phyloP scores from a whole-genome alignment of 306 rosid species.

The Dryas drummondii region DNA sequence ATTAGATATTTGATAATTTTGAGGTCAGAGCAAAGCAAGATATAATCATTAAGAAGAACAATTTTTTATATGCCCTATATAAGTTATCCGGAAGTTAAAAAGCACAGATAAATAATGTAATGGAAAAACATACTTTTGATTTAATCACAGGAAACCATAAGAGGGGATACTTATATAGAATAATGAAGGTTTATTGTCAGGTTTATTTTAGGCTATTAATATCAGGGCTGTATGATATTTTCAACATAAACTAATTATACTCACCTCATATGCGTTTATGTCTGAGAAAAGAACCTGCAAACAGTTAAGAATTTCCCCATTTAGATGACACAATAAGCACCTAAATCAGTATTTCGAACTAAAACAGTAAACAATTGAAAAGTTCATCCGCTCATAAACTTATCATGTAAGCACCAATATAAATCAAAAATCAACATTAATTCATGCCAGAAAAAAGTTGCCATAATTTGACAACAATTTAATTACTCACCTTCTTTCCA shows the following conservation, averaged over 20 bases:
- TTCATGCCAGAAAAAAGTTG: not conserved
- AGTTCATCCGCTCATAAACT: not conserved
- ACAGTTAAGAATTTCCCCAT: slow-evolving; percentile 9
- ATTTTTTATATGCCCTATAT: not conserved
- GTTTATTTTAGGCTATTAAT: not conserved
- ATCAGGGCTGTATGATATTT: slow-evolving; percentile 4
- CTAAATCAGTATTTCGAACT: not conserved
- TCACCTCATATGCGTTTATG: slow-evolving; percentile 84
- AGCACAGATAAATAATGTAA: not conserved
- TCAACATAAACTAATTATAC: slow-evolving; percentile 7
- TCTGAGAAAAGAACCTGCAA: slow-evolving; percentile 92
- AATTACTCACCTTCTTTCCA: slow-evolving; percentile 65
- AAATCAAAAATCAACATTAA: not conserved
- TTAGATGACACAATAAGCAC: slow-evolving; percentile 8
- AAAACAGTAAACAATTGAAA: not conserved
- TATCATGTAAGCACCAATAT: not conserved
- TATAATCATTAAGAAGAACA: not conserved
- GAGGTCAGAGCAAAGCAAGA: not conserved
- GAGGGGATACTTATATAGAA: not conserved
- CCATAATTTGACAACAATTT: not conserved
- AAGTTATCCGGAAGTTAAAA: not conserved
- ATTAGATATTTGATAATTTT: not conserved
- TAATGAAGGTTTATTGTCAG: not conserved
- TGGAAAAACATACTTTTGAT: not conserved
- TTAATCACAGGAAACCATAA: too few relatives aligned